Base-by-base conservation (phyloP, 2,329 filamentous ascomycete species). In the Epichloe elymi region DNA sequence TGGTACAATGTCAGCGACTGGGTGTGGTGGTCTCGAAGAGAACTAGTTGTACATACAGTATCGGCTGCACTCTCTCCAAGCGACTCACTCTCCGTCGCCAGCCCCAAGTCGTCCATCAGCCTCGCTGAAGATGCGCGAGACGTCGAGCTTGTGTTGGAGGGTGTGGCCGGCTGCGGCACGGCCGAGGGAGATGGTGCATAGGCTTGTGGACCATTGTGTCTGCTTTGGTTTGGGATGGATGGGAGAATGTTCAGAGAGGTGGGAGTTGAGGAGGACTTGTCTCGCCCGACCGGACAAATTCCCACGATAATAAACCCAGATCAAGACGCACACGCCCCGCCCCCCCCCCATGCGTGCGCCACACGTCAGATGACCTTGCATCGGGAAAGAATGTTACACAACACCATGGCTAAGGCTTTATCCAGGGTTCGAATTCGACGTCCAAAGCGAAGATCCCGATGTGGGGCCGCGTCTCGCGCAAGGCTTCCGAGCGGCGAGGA, bases 91-190 rank as follows among this genome's bases (percentile, higher is more conserved):
- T 44, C 48, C n/a, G 38, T 49, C 3, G 11, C 37, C 30, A 49
- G n/a, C 6, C 40, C 39, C 54, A 73, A 59, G 38, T 72, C 70
- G 36, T 58, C 57, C 30, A 65, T 62, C 53, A 74, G 68, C 23
- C 23, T 26, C 23, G 23, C 23, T 26, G 6, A 26, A 26, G 23
- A 26, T 26, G 23, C 23, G 23, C 23, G 23, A 26, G 23, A 81
- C 77, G 61, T 82, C 74, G 46, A 91, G 75, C 61, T 89, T 91
- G 61, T 76, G 69, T 1, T 73, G 65, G 20, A 91, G 72, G 30
- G 73, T 7, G 23, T 26, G 23, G 23, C 23, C 7, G 23, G 23
- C 7, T 26, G 23, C 23, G 23, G 23, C 23, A 26, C 23, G 23
- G 23, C 23, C 23, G 23, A 26, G 26, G 26, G 26, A 26, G 26